A percentile compares a stretch with the other conserved stretches of the same genome.
phyloP scores from a whole-genome alignment of 1,139 yeast genomes.

The Torulaspora pretoriensis region DNA sequence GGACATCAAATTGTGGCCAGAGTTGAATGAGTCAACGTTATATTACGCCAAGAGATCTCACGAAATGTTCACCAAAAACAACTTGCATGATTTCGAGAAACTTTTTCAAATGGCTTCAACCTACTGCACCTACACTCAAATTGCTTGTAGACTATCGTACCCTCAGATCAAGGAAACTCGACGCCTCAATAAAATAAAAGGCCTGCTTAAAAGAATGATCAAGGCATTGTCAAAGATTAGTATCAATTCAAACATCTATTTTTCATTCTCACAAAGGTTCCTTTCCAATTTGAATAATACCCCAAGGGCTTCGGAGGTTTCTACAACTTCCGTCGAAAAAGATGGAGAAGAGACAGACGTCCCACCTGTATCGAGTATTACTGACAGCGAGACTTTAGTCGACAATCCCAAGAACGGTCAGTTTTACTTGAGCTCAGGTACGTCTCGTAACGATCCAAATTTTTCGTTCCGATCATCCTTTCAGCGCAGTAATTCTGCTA shows the following conservation, averaged over 20 bases:
- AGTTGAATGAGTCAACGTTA: slow-evolving; percentile 44
- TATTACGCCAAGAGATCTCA: slow-evolving; percentile 45
- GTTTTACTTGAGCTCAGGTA: background rate
- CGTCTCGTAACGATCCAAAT: slow-evolving; percentile 5
- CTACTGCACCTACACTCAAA: slow-evolving; percentile 45
- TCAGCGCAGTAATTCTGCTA: slow-evolving; percentile 14
- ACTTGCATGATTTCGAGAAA: slow-evolving; percentile 48
- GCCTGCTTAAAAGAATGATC: slow-evolving; percentile 48
- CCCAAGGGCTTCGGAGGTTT: slow-evolving; percentile 12
- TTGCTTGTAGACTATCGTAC: slow-evolving; percentile 49
- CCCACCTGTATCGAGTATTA: slow-evolving; percentile 3
- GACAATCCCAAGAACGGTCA: slow-evolving; percentile 7
- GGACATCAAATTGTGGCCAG: slow-evolving; percentile 56
- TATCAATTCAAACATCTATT: slow-evolving; percentile 54
- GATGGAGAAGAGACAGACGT: slow-evolving; percentile 3
- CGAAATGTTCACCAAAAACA: slow-evolving; percentile 48
- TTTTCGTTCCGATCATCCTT: slow-evolving; percentile 3
- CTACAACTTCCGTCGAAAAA: slow-evolving; percentile 6
- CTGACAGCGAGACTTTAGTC: slow-evolving; percentile 12
- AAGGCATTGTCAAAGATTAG: slow-evolving; percentile 54
- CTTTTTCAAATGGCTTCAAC: slow-evolving; percentile 51
- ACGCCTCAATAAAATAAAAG: slow-evolving; percentile 44
- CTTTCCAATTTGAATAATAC: slow-evolving; percentile 6
- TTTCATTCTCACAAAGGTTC: slow-evolving; percentile 35
- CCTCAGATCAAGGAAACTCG: slow-evolving; percentile 47